A percentile compares a stretch with the other conserved stretches of the same genome.
phyloP scores from a whole-genome alignment of 768 basidiomycete species.

The Lyophyllum decastes region DNA sequence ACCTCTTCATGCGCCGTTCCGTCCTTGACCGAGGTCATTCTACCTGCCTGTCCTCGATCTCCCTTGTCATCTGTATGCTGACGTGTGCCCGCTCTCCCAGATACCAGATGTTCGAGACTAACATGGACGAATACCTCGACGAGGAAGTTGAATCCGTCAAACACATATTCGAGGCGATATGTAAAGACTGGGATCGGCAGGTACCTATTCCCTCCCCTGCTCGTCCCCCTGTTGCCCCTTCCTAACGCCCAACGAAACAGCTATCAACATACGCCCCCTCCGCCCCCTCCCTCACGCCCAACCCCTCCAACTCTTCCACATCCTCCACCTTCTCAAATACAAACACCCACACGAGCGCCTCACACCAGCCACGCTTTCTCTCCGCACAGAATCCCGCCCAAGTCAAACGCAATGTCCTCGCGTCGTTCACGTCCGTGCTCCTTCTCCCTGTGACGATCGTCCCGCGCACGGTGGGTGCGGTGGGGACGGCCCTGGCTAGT shows the following conservation, averaged over 20 bases:
- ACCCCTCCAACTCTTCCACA: background rate
- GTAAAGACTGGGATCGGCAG: constrained; percentile 78
- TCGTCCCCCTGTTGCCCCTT: constrained; percentile 3
- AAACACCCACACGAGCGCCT: background rate
- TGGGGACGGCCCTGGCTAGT: constrained; percentile 67
- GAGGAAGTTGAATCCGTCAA: constrained; percentile 89
- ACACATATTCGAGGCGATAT: constrained; percentile 69
- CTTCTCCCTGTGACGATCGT: constrained; percentile 96
- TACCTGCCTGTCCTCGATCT: too few relatives aligned
- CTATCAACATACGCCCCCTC: constrained; percentile 14
- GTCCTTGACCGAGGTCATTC: too few relatives aligned
- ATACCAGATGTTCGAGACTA: constrained; percentile 91
- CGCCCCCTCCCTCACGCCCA: background rate
- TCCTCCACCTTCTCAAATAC: constrained; percentile 5
- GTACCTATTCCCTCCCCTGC: constrained; percentile 36
- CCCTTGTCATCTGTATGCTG: too few relatives aligned
- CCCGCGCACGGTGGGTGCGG: constrained; percentile 49
- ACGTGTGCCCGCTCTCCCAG: too few relatives aligned
- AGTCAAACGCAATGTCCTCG: constrained; percentile 90
- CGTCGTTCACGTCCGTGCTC: constrained; percentile 88
- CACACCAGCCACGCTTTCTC: constrained; percentile 62
- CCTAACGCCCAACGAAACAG: constrained; percentile 6
- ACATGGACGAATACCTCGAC: constrained; percentile 98
- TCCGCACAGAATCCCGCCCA: constrained; percentile 85
- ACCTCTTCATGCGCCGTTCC: too few relatives aligned